phyloP scores from a whole-genome alignment of 495 filamentous ascomycete species.

The Evansstolkia leycettana region DNA sequence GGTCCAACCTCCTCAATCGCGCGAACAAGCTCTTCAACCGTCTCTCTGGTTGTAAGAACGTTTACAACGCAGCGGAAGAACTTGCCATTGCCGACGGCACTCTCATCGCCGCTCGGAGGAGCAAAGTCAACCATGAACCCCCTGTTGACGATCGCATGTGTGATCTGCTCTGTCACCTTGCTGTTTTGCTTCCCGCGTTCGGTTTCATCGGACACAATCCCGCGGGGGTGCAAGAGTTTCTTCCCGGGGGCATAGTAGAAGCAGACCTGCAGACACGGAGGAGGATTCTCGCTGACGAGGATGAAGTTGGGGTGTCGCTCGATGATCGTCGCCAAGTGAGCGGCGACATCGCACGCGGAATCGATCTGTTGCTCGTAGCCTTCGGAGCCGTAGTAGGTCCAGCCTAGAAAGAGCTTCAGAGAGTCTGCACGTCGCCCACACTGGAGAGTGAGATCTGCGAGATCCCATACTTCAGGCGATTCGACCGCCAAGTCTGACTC shows the following conservation, averaged over 20 bases:
- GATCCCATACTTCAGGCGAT: conserved; percentile 62
- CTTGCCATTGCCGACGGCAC: conserved; percentile 48
- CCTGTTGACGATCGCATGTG: conserved; percentile 46
- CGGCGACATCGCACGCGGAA: conserved; percentile 52
- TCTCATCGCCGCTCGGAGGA: conserved; percentile 43
- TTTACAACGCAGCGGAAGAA: conserved; percentile 89
- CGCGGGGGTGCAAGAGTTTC: conserved; percentile 27
- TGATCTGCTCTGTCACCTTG: conserved; percentile 55
- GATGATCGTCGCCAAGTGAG: conserved; percentile 49
- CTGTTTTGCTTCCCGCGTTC: conserved; percentile 50
- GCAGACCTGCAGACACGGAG: conserved; percentile 88
- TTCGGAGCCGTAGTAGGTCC: conserved; percentile 72
- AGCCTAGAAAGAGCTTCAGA: conserved; percentile 75
- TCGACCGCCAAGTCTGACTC: conserved; percentile 20
- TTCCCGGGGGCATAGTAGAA: conserved; percentile 69
- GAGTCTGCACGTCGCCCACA: conserved; percentile 79
- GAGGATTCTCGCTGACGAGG: conserved; percentile 61
- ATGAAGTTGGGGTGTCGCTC: conserved; percentile 43
- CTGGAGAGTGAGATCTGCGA: conserved; percentile 89
- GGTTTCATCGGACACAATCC: conserved; percentile 21
- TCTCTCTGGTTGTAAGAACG: conserved; percentile 55
- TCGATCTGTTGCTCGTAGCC: conserved; percentile 55
- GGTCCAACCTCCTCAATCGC: conserved; percentile 57
- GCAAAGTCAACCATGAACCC: conserved; percentile 96
- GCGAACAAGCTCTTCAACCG: conserved; percentile 63